Percentiles rank a stretch among this genome's conserved stretches.
Conservation (phyloP, 78 protist species). For the Planoprotostelium fungivorum region DNA sequence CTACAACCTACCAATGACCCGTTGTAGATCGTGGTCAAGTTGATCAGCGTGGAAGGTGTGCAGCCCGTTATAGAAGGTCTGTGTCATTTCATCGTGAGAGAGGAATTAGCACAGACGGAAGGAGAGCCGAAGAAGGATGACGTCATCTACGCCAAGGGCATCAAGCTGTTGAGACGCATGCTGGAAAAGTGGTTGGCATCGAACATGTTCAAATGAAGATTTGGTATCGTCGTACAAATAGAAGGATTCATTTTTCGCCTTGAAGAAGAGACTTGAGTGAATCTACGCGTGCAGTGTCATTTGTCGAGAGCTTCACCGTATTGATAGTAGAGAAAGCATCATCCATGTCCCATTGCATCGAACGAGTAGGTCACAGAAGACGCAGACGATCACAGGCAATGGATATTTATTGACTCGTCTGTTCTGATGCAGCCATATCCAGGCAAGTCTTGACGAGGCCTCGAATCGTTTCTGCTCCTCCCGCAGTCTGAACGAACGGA, state of each 20-base stretch:
- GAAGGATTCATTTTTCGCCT: too few relatives aligned
- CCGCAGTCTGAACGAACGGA: slow-evolving; percentile 34
- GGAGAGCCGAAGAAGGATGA: neutral
- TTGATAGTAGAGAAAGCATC: too few relatives aligned
- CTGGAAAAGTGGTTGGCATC: neutral
- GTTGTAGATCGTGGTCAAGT: neutral
- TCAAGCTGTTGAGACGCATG: neutral
- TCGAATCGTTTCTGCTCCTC: slow-evolving; percentile 16
- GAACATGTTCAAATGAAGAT: neutral
- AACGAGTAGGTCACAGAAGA: too few relatives aligned
- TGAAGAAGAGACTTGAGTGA: too few relatives aligned
- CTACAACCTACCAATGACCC: neutral
- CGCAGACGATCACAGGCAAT: too few relatives aligned
- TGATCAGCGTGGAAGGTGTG: neutral
- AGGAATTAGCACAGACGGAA: too few relatives aligned
- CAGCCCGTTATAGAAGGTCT: neutral
- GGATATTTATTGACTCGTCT: too few relatives aligned
- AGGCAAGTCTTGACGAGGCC: neutral
- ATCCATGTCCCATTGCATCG: too few relatives aligned
- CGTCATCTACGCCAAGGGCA: neutral
- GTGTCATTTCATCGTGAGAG: neutral
- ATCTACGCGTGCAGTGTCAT: too few relatives aligned
- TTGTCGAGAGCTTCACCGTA: too few relatives aligned
- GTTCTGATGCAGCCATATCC: too few relatives aligned
- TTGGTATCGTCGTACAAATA: too few relatives aligned